Evolutionary conservation across 768 basidiomycete species (phyloP).

Genomic region (Trametes cingulata): DNA sequence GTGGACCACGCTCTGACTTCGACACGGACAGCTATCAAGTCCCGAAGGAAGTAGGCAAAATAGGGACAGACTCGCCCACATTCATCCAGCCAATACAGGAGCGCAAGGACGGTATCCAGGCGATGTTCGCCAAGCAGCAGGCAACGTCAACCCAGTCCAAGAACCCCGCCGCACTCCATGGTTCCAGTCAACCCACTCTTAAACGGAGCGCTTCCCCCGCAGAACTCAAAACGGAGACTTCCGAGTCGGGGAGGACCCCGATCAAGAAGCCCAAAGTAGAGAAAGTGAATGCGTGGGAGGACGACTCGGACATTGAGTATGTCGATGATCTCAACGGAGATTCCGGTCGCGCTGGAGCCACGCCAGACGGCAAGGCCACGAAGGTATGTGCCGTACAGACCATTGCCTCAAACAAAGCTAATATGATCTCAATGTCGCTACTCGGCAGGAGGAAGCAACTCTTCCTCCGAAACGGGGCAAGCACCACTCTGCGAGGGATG

Average conservation of each 20-base stretch:
- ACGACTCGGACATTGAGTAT: conserved; percentile 26
- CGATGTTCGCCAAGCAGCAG: conserved; percentile 73
- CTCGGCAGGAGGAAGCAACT: background rate
- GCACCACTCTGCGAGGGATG: background rate
- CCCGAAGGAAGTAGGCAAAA: conserved; percentile 87
- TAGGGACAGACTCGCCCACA: conserved; percentile 77
- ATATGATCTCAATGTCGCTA: background rate
- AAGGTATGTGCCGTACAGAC: background rate
- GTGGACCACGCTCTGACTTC: background rate
- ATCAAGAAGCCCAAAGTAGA: conserved; percentile 13
- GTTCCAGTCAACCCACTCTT: conserved; percentile 23
- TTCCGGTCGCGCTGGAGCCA: background rate
- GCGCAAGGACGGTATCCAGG: conserved; percentile 84
- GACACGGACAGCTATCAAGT: conserved; percentile 71
- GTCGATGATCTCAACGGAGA: conserved; percentile 5
- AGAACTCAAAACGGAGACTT: background rate
- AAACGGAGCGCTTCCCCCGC: conserved; percentile 29
- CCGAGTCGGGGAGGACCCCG: background rate
- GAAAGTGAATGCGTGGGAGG: conserved; percentile 30
- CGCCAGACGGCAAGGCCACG: background rate
- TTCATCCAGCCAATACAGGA: conserved; percentile 80
- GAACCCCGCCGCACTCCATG: background rate
- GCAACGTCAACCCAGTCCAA: background rate
- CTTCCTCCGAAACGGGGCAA: background rate
- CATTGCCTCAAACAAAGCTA: background rate